Evolutionary conservation across 2,329 filamentous ascomycete genomes (phyloP), one percentile per base, ranked within the genome.

Genomic region (Ustilaginoidea virens): DNA sequence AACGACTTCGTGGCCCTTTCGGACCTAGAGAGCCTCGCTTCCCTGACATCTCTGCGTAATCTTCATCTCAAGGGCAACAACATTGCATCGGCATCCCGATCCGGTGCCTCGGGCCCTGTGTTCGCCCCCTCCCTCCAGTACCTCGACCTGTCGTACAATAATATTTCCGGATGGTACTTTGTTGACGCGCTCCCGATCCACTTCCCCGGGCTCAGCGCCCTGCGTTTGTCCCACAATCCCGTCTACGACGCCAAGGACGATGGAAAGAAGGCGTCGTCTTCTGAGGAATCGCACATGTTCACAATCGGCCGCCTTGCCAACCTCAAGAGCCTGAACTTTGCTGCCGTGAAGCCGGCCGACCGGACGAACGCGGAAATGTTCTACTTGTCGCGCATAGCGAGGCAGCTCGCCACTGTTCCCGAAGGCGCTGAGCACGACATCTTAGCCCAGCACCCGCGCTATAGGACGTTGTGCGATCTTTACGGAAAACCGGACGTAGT

Each of bases 291-390:
- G 1, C 87, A 85, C 56, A 92, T 93, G 80, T 66, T 94, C 27
- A 82, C 81, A 1, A 60, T 92, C 16, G 81, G 77, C 17, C 79
- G 85, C 3, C 60, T 94, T 2, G 65, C 68, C 1, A 56, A 58
- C 2, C 65, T 96, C 7, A 66, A 65, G 30, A 63, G 60, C 1
- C 64, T 94, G 17, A 90, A 90, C 47, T 83, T 80, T 48, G 74
- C 74, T 36, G 56, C 60, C 11, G 74, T 96, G 40, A 74, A 74
- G 0, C 41, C 61, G 1, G 70, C 76, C 23, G 86, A 96, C 48
- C 73, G 87, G 12, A 64, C 72, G 30, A 90, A 96, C 44, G 85
- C 85, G 4, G 90, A 96, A 42, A 76, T 87, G 44, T 98, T 92
- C 50, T 98, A 98, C 49, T 69, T 96, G 8, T 81, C 77, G 1